These are phyloP conservation scores for Aspergillus amoenus DNA, from an alignment of 2,329 filamentous ascomycete species.

Conservation along the genomic window DNA sequence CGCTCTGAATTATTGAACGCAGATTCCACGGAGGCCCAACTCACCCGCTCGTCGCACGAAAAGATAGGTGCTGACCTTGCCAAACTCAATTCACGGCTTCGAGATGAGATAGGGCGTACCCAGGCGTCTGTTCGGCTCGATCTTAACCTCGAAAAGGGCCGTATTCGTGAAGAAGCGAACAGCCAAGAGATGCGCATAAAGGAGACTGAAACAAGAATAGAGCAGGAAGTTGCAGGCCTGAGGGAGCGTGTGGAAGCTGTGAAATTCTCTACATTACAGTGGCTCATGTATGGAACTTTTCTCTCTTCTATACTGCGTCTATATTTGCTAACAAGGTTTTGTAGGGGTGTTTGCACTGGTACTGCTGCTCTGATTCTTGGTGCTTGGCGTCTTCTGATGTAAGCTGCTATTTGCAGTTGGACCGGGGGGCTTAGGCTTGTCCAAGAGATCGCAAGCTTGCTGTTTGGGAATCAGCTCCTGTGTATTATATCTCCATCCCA, in stretches of 20 bases:
- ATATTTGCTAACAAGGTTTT: constrained; percentile 26
- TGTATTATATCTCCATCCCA: neutral
- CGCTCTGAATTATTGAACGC: constrained; percentile 89
- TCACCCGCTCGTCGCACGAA: constrained; percentile 88
- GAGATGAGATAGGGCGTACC: constrained; percentile 91
- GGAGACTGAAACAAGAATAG: constrained; percentile 97
- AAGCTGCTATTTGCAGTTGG: neutral
- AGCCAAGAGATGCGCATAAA: constrained; percentile 97
- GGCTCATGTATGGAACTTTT: constrained; percentile 77
- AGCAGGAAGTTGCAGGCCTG: constrained; percentile 90
- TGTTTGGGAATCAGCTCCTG: neutral
- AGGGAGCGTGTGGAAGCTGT: constrained; percentile 92
- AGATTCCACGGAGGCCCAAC: constrained; percentile 84
- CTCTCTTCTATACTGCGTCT: neutral
- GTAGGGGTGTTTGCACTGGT: constrained; percentile 64
- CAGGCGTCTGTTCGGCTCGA: constrained; percentile 91
- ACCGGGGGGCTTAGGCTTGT: neutral
- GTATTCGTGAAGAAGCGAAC: constrained; percentile 94
- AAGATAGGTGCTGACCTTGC: constrained; percentile 90
- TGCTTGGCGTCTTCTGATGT: constrained; percentile 68
- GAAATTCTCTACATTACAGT: constrained; percentile 97
- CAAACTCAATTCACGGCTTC: constrained; percentile 82
- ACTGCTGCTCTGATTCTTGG: constrained; percentile 65
- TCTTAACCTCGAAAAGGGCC: constrained; percentile 92
- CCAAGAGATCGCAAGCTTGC: neutral